phyloP scores from a whole-genome alignment of 192 early-diverging fungal genomes.

The Coemansia sp. region DNA sequence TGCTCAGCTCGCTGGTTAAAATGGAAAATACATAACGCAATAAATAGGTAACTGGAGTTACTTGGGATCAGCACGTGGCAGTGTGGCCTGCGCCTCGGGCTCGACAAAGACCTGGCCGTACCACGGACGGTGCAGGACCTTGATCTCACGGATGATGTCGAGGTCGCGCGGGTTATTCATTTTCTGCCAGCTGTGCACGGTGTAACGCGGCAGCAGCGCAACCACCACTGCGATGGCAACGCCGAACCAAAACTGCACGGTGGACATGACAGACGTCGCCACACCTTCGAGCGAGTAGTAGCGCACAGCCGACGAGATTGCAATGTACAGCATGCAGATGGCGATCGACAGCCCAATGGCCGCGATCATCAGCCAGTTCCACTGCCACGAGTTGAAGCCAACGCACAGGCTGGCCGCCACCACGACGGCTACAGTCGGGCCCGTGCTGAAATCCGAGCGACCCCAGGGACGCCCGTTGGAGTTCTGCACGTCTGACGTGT shows the following conservation, averaged over 20 bases:
- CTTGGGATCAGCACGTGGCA: slow-evolving; percentile 21
- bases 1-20: neutral
- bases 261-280: slow-evolving; percentile 61
- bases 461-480: slow-evolving; percentile 57
- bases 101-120: slow-evolving; percentile 56
- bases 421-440: slow-evolving; percentile 76
- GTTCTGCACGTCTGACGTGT: slow-evolving; percentile 55
- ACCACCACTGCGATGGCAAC: slow-evolving; percentile 67
- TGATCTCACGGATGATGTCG: slow-evolving; percentile 64
- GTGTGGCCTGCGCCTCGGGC: slow-evolving; percentile 28
- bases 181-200: slow-evolving; percentile 65
- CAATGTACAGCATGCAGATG: slow-evolving; percentile 67
- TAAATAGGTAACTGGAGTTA: neutral
- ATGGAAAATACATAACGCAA: slow-evolving; percentile 9
- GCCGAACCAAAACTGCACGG: slow-evolving; percentile 74
- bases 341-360: slow-evolving; percentile 66
- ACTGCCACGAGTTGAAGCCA: slow-evolving; percentile 76
- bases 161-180: slow-evolving; percentile 67
- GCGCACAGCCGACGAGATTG: slow-evolving; percentile 62
- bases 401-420: slow-evolving; percentile 79
- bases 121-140: slow-evolving; percentile 54
- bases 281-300: slow-evolving; percentile 71
- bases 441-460: slow-evolving; percentile 71
- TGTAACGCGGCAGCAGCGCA: slow-evolving; percentile 69
- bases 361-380: slow-evolving; percentile 76